Base-by-base conservation (phyloP, 305 asterid species). In the Euphrasia arctica region DNA sequence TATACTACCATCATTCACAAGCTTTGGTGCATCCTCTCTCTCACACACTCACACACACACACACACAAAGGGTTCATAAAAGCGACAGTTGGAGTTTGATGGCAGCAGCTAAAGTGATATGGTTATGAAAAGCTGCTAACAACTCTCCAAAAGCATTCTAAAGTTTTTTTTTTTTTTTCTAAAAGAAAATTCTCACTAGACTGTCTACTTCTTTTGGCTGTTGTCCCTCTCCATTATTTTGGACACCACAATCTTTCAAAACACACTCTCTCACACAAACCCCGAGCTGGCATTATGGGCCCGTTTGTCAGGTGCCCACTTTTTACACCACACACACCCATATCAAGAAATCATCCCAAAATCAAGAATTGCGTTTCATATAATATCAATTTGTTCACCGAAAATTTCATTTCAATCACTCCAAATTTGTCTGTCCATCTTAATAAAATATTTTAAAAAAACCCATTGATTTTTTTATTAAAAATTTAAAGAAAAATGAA, bases 241-340 rank as follows among this genome's bases (percentile, higher is more conserved):
- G 22, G 7, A n/a, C 55, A 34, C 59, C 39, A 49, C 31, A 47
- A 57, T 29, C 12, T 54, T 70, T 57, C 9, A 60, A 41, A 45
- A 25, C 25, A 58, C 28, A 15, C 54, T 43, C 72, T 72, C 56
- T 36, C 4, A 8, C 69, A 48, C 77, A 63, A 4, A 68, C 64
- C 70, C 67, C 67, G 52, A 73, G 78, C 74, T 73, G 78, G 56
- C 80, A 60, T 43, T 59, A 68, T 72, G 80, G 77, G 22, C 77
- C 79, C 77, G 67, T 67, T 52, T 74, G 77, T 70, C 82, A 77
- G 82, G 65, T 68, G 42, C 56, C 79, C 51, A 45, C 77, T 71
- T 75, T 68, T 71, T 36, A 59, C 64, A 61, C 67, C 60, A 22
- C 59, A 61, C 63, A 62, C 62, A 56, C 74, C 63, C 62, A 62